These are phyloP conservation scores for Melanogaster broomeanus DNA, from an alignment of 768 basidiomycete species.

Conservation along the genomic window DNA sequence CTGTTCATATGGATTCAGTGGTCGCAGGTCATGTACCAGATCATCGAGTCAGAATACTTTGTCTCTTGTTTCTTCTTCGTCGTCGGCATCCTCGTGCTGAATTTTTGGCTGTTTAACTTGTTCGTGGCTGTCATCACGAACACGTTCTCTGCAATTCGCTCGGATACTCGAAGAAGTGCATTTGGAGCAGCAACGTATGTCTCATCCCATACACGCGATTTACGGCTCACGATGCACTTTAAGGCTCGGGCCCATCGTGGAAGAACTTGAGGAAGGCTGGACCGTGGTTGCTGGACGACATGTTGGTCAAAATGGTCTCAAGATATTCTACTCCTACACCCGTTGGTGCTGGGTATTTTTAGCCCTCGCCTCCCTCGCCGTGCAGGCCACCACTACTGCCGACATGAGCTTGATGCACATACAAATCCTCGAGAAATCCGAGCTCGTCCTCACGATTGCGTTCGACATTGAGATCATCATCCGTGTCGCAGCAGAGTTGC, in stretches of 20 bases:
- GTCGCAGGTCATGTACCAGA: constrained; percentile 81
- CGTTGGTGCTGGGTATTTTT: constrained; percentile 76
- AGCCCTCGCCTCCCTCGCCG: constrained; percentile 65
- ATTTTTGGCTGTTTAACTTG: constrained; percentile 92
- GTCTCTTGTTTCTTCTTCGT: constrained; percentile 89
- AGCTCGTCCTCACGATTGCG: constrained; percentile 74
- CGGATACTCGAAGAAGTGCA: constrained; percentile 86
- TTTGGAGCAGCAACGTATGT: constrained; percentile 69
- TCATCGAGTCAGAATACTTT: constrained; percentile 90
- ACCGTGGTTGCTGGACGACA: constrained; percentile 46
- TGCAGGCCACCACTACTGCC: constrained; percentile 70
- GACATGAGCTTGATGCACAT: constrained; percentile 48
- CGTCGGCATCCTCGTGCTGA: constrained; percentile 78
- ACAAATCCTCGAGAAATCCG: constrained; percentile 58
- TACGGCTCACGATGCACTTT: constrained; percentile 1
- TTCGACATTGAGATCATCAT: constrained; percentile 90
- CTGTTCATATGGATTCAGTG: constrained; percentile 45
- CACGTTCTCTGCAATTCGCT: constrained; percentile 85
- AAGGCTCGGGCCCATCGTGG: constrained; percentile 43
- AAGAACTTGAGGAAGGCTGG: constrained; percentile 70
- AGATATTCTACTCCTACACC: constrained; percentile 57
- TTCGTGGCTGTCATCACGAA: constrained; percentile 97
- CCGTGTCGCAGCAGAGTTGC: constrained; percentile 68
- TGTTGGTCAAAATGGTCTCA: constrained; percentile 48
- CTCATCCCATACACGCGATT: background rate